Percentiles rank a stretch among this genome's conserved stretches.
phyloP scores from a whole-genome alignment of 306 rosid species.

The Quercus agrifolia region DNA sequence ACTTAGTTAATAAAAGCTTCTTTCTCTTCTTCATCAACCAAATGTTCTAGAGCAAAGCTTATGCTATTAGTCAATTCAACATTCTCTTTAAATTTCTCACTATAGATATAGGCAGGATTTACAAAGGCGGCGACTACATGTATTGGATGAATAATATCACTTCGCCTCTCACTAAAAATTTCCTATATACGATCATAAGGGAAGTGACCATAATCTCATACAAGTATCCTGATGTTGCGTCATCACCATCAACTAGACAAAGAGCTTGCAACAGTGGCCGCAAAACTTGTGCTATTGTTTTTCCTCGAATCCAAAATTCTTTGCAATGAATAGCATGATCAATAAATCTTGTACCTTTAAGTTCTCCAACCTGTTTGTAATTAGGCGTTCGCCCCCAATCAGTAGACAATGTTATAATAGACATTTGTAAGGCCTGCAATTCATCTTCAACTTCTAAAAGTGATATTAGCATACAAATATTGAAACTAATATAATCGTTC shows the following conservation, averaged over 20 bases:
- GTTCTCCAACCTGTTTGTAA: neutral
- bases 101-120: neutral
- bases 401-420: neutral
- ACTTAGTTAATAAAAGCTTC: neutral
- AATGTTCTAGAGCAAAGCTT: neutral
- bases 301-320: neutral
- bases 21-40: neutral
- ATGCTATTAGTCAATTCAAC: neutral
- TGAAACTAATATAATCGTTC: no score
- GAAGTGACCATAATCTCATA: neutral
- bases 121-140: slow-evolving; percentile 1
- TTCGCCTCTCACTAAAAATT: neutral
- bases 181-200: neutral
- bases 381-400: neutral
- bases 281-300: neutral
- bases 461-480: neutral
- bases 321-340: neutral
- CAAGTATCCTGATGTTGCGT: neutral
- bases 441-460: neutral
- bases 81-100: neutral
- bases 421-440: neutral
- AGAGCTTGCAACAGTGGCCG: neutral
- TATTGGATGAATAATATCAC: neutral
- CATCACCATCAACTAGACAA: neutral
- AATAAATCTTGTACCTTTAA: neutral